Conservation (phyloP, 306 rosid species). For the Hippophae rhamnoides region DNA sequence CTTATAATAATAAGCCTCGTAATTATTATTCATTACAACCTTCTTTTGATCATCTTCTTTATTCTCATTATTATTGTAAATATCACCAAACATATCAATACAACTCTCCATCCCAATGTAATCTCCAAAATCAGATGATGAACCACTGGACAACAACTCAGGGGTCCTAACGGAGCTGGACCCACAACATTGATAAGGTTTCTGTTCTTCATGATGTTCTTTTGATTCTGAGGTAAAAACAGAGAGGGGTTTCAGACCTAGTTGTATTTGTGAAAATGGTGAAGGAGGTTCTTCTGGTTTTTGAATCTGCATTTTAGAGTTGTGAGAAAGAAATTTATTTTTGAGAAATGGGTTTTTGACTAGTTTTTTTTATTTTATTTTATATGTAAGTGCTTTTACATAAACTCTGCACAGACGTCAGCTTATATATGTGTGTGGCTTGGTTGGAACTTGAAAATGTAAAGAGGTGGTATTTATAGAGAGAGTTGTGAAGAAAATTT, state of each 20-base stretch:
- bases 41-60: not conserved
- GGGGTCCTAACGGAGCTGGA: slow-evolving; percentile 3
- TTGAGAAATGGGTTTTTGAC: too few species aligned
- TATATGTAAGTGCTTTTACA: too few species aligned
- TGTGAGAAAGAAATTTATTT: too few species aligned
- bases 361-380: too few species aligned
- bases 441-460: not conserved
- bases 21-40: not conserved
- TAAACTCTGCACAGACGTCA: not conserved
- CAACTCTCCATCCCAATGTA: slow-evolving; percentile 62
- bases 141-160: not conserved
- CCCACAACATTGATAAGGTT: not conserved
- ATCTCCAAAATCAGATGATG: slow-evolving; percentile 17
- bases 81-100: slow-evolving; percentile 25
- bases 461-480: slow-evolving; percentile 1
- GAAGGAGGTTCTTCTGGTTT: too few species aligned
- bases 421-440: not conserved
- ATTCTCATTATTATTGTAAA: not conserved
- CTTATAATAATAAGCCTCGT: too few species aligned
- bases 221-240: not conserved
- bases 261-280: not conserved
- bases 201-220: not conserved
- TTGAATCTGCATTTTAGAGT: too few species aligned
- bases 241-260: slow-evolving; percentile 3
- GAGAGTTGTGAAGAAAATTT: not conserved